Evolutionary conservation across 352 stramenopile genomes (phyloP).

Genomic region (Globisporangium nagaii): DNA sequence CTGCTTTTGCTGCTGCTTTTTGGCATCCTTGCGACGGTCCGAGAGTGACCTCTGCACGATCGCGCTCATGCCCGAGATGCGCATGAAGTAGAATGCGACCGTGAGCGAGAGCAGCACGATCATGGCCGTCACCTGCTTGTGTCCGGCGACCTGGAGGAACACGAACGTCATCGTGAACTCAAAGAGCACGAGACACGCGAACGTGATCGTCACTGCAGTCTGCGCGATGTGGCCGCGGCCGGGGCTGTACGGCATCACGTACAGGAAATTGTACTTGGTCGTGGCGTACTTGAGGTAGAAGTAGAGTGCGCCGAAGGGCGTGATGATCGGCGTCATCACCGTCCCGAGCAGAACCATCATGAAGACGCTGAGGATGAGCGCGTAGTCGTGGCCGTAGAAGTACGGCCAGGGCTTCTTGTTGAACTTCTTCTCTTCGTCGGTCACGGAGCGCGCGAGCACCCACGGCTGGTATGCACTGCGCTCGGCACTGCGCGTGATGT

Average conservation of each 20-base stretch:
- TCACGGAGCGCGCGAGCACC: conserved; percentile 60
- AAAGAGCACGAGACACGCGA: conserved; percentile 64
- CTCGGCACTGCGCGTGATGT: conserved; percentile 62
- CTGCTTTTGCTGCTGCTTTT: background rate
- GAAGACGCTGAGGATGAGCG: conserved; percentile 71
- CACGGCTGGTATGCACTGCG: conserved; percentile 64
- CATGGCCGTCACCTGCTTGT: conserved; percentile 52
- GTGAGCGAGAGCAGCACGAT: conserved; percentile 45
- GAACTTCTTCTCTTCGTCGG: conserved; percentile 37
- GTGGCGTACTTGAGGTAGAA: conserved; percentile 74
- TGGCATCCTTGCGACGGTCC: conserved; percentile 11
- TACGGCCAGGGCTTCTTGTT: conserved; percentile 52
- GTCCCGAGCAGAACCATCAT: conserved; percentile 71
- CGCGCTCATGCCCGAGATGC: conserved; percentile 33
- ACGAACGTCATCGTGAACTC: conserved; percentile 74
- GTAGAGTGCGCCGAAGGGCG: conserved; percentile 70
- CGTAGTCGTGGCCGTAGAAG: conserved; percentile 75
- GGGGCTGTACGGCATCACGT: conserved; percentile 64
- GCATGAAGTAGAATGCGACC: conserved; percentile 43
- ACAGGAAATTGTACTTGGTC: conserved; percentile 83
- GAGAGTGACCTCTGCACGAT: conserved; percentile 30
- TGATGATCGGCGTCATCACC: conserved; percentile 74
- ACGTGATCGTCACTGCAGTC: conserved; percentile 57
- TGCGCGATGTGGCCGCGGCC: conserved; percentile 60
- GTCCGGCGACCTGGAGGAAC: conserved; percentile 54